Base-by-base conservation (phyloP, 2,329 filamentous ascomycete genomes). In the Phyllosticta citribraziliensis region DNA sequence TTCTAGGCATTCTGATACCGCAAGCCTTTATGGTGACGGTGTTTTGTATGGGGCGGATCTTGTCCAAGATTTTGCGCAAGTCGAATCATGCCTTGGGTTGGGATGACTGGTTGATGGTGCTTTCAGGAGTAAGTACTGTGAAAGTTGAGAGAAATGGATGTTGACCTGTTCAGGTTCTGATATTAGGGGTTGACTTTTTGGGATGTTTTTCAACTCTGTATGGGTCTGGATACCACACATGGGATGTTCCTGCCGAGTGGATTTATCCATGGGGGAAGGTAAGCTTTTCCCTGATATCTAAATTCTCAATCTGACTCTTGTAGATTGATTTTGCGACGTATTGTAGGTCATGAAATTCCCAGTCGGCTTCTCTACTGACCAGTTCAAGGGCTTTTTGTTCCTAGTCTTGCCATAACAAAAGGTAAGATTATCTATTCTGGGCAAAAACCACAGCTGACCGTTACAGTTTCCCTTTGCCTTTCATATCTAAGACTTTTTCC, bases 181-280 rank as follows among this genome's bases (percentile, higher is more conserved):
- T 62, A n/a, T 62, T 71, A 10, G 66, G 65, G 5, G 69, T 66
- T 19, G 67, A 68, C 30, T 61, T 70, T 11, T 67, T 71, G 64
- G 65, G 67, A 17, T 67, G 69, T 10, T 54, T 69, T 24, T 69
- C 69, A 0, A 68, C 68, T 61, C 52, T 62, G 3, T 70, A 66
- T 25, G 67, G 69, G 25, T 69, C 69, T 63, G 69, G 69, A 9
- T 69, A 70, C 20, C 69, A 71, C 11, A 61, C 69, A 6, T 71
- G 69, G 69, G 64, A 40, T 65, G 52, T 47, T 9, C 20, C 14
- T 5, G 14, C 19, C 8, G 53, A 19, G 17, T 62, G 56, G 61
- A 20, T 47, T 3, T 20, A 35, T 30, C 40, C 52, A 14, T 62
- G 60, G 60, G 60, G 60, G 22, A 58, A 62, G 56, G 60, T 62